Evolutionary conservation across 257 asterid genomes (phyloP).

Genomic region (Solanum paucissectum): DNA sequence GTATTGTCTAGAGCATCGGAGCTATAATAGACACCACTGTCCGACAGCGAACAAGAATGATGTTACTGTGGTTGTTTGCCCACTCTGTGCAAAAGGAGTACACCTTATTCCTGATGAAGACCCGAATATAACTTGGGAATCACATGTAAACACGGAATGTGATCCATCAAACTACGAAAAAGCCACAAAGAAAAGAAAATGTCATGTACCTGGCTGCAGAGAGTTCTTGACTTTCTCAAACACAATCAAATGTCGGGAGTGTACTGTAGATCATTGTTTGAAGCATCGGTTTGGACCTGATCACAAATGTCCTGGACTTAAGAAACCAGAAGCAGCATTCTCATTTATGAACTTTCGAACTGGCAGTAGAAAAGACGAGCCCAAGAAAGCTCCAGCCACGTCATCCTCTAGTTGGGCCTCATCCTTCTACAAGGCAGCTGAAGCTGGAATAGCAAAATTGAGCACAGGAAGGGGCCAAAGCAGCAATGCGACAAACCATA

Average conservation of each 20-base stretch:
- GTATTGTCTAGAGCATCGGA: slow-evolving; percentile 85
- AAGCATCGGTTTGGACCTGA: slow-evolving; percentile 92
- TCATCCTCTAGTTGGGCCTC: slow-evolving; percentile 68
- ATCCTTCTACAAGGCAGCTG: slow-evolving; percentile 45
- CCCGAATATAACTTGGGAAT: slow-evolving; percentile 95
- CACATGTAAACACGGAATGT: slow-evolving; percentile 83
- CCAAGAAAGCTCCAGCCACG: slow-evolving; percentile 24
- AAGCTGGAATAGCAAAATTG: slow-evolving; percentile 67
- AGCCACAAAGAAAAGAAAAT: slow-evolving; percentile 74
- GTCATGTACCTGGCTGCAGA: slow-evolving; percentile 77
- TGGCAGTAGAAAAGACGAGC: slow-evolving; percentile 32
- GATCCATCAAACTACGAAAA: slow-evolving; percentile 85
- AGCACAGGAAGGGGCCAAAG: slow-evolving; percentile 26
- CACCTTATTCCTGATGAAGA: slow-evolving; percentile 71
- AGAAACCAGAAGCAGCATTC: slow-evolving; percentile 42
- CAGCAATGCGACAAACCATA: not conserved
- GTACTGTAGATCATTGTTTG: slow-evolving; percentile 67
- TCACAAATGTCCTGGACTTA: slow-evolving; percentile 85
- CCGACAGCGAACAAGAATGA: slow-evolving; percentile 72
- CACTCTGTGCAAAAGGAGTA: slow-evolving; percentile 91
- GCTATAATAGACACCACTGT: slow-evolving; percentile 69
- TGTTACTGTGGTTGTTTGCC: slow-evolving; percentile 80
- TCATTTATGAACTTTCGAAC: slow-evolving; percentile 36
- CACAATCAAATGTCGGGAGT: slow-evolving; percentile 74
- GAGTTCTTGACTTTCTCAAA: slow-evolving; percentile 81